Evolutionary conservation across 2,329 filamentous ascomycete species (phyloP).

Genomic region (Cladosporium sp.): DNA sequence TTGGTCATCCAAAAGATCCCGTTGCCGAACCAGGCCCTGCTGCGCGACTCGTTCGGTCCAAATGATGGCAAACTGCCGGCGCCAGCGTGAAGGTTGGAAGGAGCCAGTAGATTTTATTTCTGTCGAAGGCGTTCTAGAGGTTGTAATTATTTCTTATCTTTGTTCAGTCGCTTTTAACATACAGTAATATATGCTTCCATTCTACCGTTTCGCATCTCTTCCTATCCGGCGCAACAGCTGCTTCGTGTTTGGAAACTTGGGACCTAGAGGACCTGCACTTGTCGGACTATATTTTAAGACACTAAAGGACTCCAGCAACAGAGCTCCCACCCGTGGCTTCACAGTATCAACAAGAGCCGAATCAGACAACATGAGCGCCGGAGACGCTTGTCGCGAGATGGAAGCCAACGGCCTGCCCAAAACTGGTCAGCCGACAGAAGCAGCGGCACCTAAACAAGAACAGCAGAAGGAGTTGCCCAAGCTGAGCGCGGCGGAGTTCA

Average conservation of each 20-base stretch:
- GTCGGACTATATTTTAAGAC: background rate
- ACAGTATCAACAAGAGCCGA: too few relatives aligned
- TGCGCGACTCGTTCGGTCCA: too few relatives aligned
- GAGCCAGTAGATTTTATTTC: too few relatives aligned
- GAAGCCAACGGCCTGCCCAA: slow-evolving; percentile 22
- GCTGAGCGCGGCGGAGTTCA: slow-evolving; percentile 63
- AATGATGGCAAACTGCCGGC: too few relatives aligned
- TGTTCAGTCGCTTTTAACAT: background rate
- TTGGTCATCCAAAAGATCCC: too few relatives aligned
- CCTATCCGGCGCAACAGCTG: background rate
- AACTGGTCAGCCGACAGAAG: slow-evolving; percentile 16
- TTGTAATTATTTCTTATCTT: background rate
- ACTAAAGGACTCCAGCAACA: too few relatives aligned
- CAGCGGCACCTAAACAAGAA: slow-evolving; percentile 15
- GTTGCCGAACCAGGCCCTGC: too few relatives aligned
- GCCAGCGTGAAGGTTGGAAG: too few relatives aligned
- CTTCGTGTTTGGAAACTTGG: background rate
- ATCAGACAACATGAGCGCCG: slow-evolving; percentile 15
- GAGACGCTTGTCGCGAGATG: slow-evolving; percentile 25
- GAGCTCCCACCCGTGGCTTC: too few relatives aligned
- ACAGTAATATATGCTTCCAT: background rate
- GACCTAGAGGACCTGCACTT: background rate
- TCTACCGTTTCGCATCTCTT: background rate
- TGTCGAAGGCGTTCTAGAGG: too few relatives aligned
- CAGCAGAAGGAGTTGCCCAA: slow-evolving; percentile 49